These are phyloP conservation scores for Pyrenopolyporus hunteri DNA, from an alignment of 495 filamentous ascomycete species.

Conservation along the genomic window DNA sequence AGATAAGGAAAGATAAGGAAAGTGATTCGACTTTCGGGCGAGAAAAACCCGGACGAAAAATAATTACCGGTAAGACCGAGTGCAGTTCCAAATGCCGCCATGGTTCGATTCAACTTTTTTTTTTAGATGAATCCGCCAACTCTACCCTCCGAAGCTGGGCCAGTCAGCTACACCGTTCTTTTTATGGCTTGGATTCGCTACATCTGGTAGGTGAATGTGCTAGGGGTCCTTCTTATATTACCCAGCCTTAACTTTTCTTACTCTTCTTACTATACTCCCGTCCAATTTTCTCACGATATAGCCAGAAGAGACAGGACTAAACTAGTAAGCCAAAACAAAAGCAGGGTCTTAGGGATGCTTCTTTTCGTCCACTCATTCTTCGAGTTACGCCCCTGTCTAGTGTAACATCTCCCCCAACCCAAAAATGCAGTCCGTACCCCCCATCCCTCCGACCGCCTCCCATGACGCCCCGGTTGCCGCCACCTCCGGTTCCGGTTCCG, in stretches of 20 bases:
- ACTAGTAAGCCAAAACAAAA: conserved; percentile 39
- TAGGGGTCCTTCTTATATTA: neutral
- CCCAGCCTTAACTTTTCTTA: conserved; percentile 9
- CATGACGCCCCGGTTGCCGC: conserved; percentile 26
- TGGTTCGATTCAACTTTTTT: conserved; percentile 1
- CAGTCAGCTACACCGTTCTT: conserved; percentile 26
- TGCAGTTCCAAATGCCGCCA: neutral
- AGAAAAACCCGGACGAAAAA: conserved; percentile 36
- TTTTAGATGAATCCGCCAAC: conserved; percentile 23
- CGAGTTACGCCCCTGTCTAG: conserved; percentile 25
- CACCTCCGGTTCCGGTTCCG: conserved; percentile 2
- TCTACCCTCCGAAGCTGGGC: conserved; percentile 24
- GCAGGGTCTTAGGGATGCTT: conserved; percentile 33
- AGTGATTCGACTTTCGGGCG: conserved; percentile 13
- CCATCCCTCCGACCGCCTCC: conserved; percentile 25
- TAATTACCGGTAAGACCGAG: conserved; percentile 37
- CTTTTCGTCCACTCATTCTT: conserved; percentile 29
- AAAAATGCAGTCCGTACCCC: conserved; percentile 32
- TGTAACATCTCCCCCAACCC: conserved; percentile 26
- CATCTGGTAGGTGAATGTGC: conserved; percentile 30
- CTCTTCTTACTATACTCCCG: neutral
- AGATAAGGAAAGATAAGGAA: too few species aligned
- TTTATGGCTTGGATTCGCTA: conserved; percentile 35
- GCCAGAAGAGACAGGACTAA: neutral
- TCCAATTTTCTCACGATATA: conserved; percentile 22